Percentiles rank a stretch among this genome's conserved stretches.
These are phyloP conservation scores for Calonectria leucothoes DNA, from an alignment of 2,329 filamentous ascomycete genomes.

Conservation along the genomic window DNA sequence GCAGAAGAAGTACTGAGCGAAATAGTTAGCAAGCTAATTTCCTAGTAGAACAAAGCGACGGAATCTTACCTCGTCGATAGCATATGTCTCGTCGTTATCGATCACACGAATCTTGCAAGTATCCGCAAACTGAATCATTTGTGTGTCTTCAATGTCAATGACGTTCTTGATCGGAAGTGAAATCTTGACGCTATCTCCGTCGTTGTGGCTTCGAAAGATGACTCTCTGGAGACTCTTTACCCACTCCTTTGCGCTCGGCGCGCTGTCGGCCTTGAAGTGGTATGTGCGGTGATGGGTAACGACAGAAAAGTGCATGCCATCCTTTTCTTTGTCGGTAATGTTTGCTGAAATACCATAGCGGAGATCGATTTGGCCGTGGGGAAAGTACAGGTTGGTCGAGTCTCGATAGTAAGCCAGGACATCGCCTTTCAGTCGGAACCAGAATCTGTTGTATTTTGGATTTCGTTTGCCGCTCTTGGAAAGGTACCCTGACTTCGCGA, in stretches of 20 bases:
- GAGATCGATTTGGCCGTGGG: conserved; percentile 90
- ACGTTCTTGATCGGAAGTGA: conserved; percentile 89
- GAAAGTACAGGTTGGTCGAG: conserved; percentile 89
- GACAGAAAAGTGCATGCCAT: conserved; percentile 81
- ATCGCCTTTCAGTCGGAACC: conserved; percentile 93
- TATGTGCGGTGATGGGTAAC: conserved; percentile 86
- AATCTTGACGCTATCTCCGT: conserved; percentile 97
- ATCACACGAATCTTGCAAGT: conserved; percentile 94
- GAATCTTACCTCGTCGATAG: conserved; percentile 84
- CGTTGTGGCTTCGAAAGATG: conserved; percentile 95
- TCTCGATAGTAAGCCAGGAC: conserved; percentile 91
- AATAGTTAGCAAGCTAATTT: conserved; percentile 9
- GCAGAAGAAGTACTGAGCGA: conserved; percentile 88
- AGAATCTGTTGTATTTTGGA: conserved; percentile 88
- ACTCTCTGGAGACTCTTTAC: conserved; percentile 93
- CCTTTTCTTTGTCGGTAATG: conserved; percentile 81
- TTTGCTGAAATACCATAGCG: conserved; percentile 91
- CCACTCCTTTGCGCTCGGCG: conserved; percentile 93
- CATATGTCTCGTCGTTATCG: conserved; percentile 93
- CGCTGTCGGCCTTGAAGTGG: conserved; percentile 89
- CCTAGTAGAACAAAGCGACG: background rate
- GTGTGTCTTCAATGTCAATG: conserved; percentile 91
- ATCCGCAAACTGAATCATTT: conserved; percentile 90
- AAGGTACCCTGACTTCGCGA: conserved; percentile 88
- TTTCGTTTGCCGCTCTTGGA: conserved; percentile 90